Conservation (phyloP, 176 grass and related monocot genomes). For the Triticum aestivum region IWGSC_CS_RefSeq_v2.1 NC_057810.1:684452735-684453234, state of each 20-base stretch:
- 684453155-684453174: neutral
- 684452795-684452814: conserved; percentile 4
- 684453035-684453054: neutral
- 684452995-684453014: neutral
- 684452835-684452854: neutral
- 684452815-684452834: conserved; percentile 10
- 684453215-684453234: conserved; percentile 10
- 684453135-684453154: neutral
- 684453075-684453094: neutral
- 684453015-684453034: neutral
- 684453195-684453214: neutral
- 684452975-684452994: neutral
- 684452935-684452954: neutral
- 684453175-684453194: neutral
- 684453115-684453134: neutral
- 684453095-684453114: neutral
- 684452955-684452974: neutral
- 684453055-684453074: neutral
- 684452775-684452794: conserved; percentile 39
- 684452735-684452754: conserved; percentile 17
- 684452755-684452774: neutral
- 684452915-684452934: neutral
- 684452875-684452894: neutral
- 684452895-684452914: neutral
- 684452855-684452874: neutral